Evolutionary conservation across 768 basidiomycete species (phyloP), one percentile per base, ranked within the genome.

Genomic region (Astraeus odoratus): DNA sequence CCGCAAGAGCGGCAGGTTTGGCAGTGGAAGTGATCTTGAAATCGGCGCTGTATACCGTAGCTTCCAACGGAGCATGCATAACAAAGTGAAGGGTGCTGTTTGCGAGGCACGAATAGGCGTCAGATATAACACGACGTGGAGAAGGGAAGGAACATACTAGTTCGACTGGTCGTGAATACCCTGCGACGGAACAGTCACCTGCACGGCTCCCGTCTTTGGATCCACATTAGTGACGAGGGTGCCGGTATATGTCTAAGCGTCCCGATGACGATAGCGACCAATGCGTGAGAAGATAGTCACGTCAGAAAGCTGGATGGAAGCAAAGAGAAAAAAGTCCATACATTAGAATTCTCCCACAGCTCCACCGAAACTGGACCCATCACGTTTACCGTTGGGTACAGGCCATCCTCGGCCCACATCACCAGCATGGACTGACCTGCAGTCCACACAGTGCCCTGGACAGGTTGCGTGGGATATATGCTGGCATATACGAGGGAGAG

Each of bases 401-500:
- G 56, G 5, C 60, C 56, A 35, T 78, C 73, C 31, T 83, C 78
- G 29, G 57, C 59, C 81, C 81, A 84, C 3, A 57, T 68, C 3
- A 80, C 55, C 8, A 55, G 31, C 19, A 66, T 66, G 4, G 66
- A 60, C 33, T 67, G 59, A 8, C 77, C 79, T 27, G 74, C 67
- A 24, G 57, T 54, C 49, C 72, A 72, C 3, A 70, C 65, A 0
- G 78, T 75, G 16, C 56, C 62, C 25, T 72, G 61, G 13, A 72
- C 48, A 3, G 80, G 81, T 13, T 67, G 56, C 0, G 74, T 80
- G 1, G 77, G 73, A 48, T 76, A 80, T 20, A 81, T 56, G 6
- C 67, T 67, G 22, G 67, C 71, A 12, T 49, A 39, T 39, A 44
- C 59, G 13, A 51, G 39, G 39, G 33, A 63, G 39, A 16, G 51